Conservation (phyloP, 2,329 filamentous ascomycete genomes). For the Fusarium sp. region DNA sequence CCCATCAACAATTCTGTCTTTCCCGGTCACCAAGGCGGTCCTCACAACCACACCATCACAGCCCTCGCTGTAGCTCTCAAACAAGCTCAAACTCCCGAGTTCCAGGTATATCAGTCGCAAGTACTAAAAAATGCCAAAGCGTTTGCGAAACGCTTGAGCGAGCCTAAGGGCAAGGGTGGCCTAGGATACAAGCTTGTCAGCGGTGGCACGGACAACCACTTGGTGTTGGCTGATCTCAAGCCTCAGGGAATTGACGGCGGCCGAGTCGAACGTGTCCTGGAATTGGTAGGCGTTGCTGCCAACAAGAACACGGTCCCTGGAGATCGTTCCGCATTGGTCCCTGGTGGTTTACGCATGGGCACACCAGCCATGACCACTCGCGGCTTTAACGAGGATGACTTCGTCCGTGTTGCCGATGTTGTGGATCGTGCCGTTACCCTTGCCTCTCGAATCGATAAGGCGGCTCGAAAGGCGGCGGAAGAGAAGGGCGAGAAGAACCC, state of each 20-base stretch:
- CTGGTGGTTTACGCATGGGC: conserved; percentile 92
- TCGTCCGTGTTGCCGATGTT: conserved; percentile 84
- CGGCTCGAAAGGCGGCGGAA: conserved; percentile 74
- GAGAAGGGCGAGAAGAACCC: conserved; percentile 74
- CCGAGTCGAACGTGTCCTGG: conserved; percentile 88
- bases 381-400: conserved; percentile 90
- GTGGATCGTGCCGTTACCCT: conserved; percentile 86
- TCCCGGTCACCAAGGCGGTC: conserved; percentile 96
- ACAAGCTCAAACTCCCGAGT: conserved; percentile 89
- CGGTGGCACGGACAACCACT: conserved; percentile 96
- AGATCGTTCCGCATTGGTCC: conserved; percentile 91
- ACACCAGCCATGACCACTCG: conserved; percentile 98
- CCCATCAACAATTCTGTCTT: conserved; percentile 98
- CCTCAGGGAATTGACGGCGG: conserved; percentile 87
- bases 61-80: conserved; percentile 93
- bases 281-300: conserved; percentile 93
- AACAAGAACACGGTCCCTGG: conserved; percentile 99
- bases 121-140: conserved; percentile 93
- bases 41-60: conserved; percentile 99
- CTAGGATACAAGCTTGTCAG: conserved; percentile 90
- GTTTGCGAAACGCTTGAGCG: conserved; percentile 75
- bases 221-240: conserved; percentile 92
- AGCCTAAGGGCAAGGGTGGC: conserved; percentile 77
- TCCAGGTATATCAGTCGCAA: conserved; percentile 90
- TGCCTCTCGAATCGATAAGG: conserved; percentile 78